Percentiles rank a stretch among this genome's conserved stretches.
phyloP scores from a whole-genome alignment of 257 asterid genomes.

The Solanum corneliomulleri region DNA sequence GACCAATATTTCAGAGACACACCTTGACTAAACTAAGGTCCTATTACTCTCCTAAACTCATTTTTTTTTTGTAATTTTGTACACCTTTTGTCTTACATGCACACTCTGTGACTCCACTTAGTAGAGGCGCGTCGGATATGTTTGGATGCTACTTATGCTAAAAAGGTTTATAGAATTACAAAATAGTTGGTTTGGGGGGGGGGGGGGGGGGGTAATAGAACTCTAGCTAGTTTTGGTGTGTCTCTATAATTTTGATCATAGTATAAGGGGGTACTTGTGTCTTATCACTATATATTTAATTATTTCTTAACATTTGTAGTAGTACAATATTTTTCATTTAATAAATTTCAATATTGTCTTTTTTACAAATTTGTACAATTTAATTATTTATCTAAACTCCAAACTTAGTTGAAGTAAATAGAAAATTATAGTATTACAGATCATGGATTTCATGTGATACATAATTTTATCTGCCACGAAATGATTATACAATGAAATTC shows the following conservation, averaged over 20 bases:
- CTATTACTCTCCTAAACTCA: no score
- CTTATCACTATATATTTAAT: not conserved
- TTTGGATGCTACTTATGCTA: not conserved
- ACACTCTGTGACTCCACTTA: no score
- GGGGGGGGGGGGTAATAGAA: not conserved
- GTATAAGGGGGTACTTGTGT: not conserved
- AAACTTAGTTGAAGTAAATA: not conserved
- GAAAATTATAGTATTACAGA: not conserved
- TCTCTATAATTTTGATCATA: not conserved
- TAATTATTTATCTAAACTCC: not conserved
- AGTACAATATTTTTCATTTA: no score
- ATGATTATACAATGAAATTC: not conserved
- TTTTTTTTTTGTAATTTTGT: no score
- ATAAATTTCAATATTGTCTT: no score
- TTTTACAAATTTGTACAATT: no score
- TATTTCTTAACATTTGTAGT: no score
- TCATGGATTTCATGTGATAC: not conserved
- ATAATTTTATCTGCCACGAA: not conserved
- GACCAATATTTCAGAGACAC: no score
- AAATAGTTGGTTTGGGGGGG: no score
- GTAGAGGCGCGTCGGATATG: not conserved
- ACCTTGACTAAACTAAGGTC: no score
- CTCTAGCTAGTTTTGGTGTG: not conserved
- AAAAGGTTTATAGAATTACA: not conserved
- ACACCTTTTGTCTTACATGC: no score